A percentile compares a stretch with the other conserved stretches of the same genome.
Conservation (phyloP, 768 basidiomycete genomes). For the Mycena crocata region DNA sequence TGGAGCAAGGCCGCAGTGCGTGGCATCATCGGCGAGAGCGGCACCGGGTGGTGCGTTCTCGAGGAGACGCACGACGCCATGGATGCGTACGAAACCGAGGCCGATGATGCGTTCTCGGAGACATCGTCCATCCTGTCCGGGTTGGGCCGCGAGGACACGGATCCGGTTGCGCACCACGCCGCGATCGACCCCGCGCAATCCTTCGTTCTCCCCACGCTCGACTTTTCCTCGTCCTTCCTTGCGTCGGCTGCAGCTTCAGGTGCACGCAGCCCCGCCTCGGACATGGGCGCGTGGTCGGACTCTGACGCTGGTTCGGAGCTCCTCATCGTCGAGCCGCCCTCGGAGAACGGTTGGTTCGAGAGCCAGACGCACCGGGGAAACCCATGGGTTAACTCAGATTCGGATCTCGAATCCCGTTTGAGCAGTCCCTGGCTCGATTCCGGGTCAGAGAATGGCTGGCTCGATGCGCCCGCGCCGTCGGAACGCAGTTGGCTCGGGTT, state of each 20-base stretch:
- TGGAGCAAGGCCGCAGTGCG: slow-evolving; percentile 78
- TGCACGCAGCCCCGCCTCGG: slow-evolving; percentile 1
- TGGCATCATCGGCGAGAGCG: slow-evolving; percentile 75
- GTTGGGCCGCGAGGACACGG: slow-evolving; percentile 27
- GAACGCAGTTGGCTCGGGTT: slow-evolving; percentile 48
- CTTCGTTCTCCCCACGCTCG: slow-evolving; percentile 81
- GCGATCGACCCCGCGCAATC: slow-evolving; percentile 74
- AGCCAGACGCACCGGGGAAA: neutral
- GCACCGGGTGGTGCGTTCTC: slow-evolving; percentile 80
- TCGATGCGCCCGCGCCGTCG: slow-evolving; percentile 36
- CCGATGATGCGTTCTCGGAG: slow-evolving; percentile 46
- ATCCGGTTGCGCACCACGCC: slow-evolving; percentile 20
- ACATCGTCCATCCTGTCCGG: slow-evolving; percentile 45
- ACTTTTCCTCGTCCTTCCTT: slow-evolving; percentile 69
- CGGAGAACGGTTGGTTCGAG: slow-evolving; percentile 40
- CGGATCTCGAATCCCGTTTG: neutral
- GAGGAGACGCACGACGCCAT: slow-evolving; percentile 59
- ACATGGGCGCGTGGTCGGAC: slow-evolving; percentile 18
- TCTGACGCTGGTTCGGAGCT: neutral
- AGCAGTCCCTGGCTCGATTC: too few species aligned
- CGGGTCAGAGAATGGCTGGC: too few species aligned
- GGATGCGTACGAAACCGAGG: slow-evolving; percentile 41
- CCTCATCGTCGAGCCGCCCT: slow-evolving; percentile 41
- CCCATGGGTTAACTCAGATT: slow-evolving; percentile 20
- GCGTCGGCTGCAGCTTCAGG: slow-evolving; percentile 15